Evolutionary conservation across 2,329 filamentous ascomycete species (phyloP).

Genomic region (Cladosporium sp.): DNA sequence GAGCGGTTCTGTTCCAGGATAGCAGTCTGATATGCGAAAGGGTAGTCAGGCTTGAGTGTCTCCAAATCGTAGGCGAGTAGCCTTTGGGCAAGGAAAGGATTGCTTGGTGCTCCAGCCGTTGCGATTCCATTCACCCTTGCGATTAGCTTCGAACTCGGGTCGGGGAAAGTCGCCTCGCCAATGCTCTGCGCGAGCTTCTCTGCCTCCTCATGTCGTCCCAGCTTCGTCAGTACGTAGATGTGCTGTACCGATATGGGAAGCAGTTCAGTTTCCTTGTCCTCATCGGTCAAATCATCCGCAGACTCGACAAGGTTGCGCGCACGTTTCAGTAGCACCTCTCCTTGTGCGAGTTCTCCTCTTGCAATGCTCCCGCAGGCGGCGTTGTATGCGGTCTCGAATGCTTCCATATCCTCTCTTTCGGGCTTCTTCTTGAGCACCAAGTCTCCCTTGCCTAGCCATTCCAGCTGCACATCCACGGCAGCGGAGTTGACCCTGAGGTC

Average conservation of each 20-base stretch:
- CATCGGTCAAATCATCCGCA: conserved; percentile 70
- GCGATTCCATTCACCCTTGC: conserved; percentile 66
- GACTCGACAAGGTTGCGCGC: conserved; percentile 71
- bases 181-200: conserved; percentile 63
- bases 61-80: conserved; percentile 57
- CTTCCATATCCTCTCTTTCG: conserved; percentile 64
- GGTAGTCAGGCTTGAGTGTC: conserved; percentile 59
- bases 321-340: conserved; percentile 66
- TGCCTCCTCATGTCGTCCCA: conserved; percentile 68
- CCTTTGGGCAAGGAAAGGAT: conserved; percentile 69
- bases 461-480: conserved; percentile 70
- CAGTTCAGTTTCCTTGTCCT: conserved; percentile 73
- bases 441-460: conserved; percentile 63
- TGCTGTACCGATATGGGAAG: conserved; percentile 76
- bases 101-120: conserved; percentile 46
- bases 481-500: conserved; percentile 76
- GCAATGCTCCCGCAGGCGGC: conserved; percentile 72
- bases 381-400: conserved; percentile 82
- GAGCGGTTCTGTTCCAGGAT: conserved; percentile 64
- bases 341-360: conserved; percentile 64
- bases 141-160: conserved; percentile 66
- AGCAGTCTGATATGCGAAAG: conserved; percentile 70
- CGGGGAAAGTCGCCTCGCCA: conserved; percentile 63
- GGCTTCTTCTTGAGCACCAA: conserved; percentile 57
- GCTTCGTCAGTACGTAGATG: conserved; percentile 67